phyloP scores from a whole-genome alignment of 176 grass and related monocot species.

The Melocanna baccifera region DNA sequence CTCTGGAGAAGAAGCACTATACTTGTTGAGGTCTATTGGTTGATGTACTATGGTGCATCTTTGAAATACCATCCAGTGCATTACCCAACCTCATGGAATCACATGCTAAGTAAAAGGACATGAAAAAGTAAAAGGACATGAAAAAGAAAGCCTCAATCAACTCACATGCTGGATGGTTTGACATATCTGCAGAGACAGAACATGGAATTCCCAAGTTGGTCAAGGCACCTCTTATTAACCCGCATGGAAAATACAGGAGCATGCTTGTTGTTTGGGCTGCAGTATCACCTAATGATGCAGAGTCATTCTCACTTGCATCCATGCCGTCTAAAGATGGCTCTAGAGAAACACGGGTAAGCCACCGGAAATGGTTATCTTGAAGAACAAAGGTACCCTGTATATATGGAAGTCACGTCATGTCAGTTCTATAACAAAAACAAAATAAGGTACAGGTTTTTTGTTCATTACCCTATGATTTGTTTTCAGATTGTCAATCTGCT shows the following conservation, averaged over 20 bases:
- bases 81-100: not conserved
- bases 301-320: conserved; percentile 56
- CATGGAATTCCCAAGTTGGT: conserved; percentile 82
- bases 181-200: conserved; percentile 86
- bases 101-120: not conserved
- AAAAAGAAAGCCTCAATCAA: conserved; percentile 20
- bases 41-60: not conserved
- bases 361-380: conserved; percentile 83
- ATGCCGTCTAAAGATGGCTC: conserved; percentile 49
- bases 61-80: no score
- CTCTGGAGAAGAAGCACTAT: not conserved
- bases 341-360: conserved; percentile 80
- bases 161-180: conserved; percentile 89
- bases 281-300: conserved; percentile 41
- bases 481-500: conserved; percentile 95
- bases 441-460: not conserved
- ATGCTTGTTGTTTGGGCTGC: conserved; percentile 76
- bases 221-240: conserved; percentile 88
- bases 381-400: conserved; percentile 94
- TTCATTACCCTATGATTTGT: conserved; percentile 91
- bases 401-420: conserved; percentile 12
- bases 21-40: not conserved
- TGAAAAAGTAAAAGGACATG: conserved; percentile 2
- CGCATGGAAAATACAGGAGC: conserved; percentile 90
- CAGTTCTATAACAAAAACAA: not conserved